phyloP scores from a whole-genome alignment of 148 eudicot species.

The Chenopodium quinoa region DNA sequence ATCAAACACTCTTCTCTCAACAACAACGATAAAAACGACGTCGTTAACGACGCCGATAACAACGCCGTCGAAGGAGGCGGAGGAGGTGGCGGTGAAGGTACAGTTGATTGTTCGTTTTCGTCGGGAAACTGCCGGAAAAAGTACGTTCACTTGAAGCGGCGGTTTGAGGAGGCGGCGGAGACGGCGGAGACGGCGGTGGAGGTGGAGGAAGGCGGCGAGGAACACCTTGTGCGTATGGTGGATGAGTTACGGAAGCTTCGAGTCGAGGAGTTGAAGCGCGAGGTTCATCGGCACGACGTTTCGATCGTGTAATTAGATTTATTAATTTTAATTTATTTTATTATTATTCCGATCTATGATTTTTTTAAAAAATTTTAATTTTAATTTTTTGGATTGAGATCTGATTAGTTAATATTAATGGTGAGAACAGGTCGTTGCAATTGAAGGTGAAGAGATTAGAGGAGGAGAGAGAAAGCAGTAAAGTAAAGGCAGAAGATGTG shows the following conservation, averaged over 20 bases:
- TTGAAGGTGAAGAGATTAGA: constrained; percentile 43
- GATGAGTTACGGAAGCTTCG: constrained; percentile 37
- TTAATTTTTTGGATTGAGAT: constrained; percentile 25
- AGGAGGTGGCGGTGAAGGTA: background rate
- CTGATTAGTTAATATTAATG: constrained; percentile 26
- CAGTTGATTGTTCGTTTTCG: background rate
- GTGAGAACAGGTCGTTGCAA: constrained; percentile 35
- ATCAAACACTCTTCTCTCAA: background rate
- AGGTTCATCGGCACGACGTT: constrained; percentile 37
- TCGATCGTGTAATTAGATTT: constrained; percentile 42
- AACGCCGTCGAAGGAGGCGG: background rate
- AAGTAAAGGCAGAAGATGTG: constrained; percentile 3
- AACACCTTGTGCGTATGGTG: constrained; percentile 19
- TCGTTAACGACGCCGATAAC: background rate
- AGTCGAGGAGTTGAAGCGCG: constrained; percentile 39
- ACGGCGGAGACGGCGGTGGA: background rate
- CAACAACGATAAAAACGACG: background rate
- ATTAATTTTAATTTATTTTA: background rate
- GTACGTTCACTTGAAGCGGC: constrained; percentile 35
- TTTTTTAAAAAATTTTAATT: background rate
- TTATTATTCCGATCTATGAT: background rate
- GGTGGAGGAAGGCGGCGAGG: background rate
- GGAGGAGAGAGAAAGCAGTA: constrained; percentile 33
- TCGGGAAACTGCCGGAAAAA: constrained; percentile 27
- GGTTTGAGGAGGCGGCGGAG: constrained; percentile 14